phyloP scores from a whole-genome alignment of 2,329 filamentous ascomycete species.

The Ilyonectria mors-panacis region DNA sequence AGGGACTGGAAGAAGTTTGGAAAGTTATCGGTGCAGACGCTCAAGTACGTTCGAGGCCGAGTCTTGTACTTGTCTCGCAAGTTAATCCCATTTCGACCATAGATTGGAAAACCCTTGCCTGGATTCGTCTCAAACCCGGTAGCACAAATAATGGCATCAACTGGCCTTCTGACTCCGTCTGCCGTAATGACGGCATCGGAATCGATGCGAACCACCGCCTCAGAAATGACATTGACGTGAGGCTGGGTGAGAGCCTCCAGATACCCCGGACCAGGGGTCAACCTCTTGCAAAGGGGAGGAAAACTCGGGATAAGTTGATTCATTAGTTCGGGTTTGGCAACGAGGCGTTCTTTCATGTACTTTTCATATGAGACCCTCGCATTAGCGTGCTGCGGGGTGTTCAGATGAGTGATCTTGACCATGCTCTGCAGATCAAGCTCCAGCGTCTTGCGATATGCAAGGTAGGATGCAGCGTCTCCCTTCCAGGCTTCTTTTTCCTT shows the following conservation, averaged over 20 bases:
- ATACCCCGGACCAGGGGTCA: constrained; percentile 26
- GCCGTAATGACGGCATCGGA: constrained; percentile 10
- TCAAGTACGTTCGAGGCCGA: constrained; percentile 10
- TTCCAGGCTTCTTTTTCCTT: constrained; percentile 19
- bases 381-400: background rate
- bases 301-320: constrained; percentile 5
- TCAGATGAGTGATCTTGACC: background rate
- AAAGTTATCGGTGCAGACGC: constrained; percentile 20
- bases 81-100: constrained; percentile 15
- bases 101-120: constrained; percentile 15
- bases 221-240: constrained; percentile 7
- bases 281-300: constrained; percentile 13
- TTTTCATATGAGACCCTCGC: background rate
- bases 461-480: constrained; percentile 8
- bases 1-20: constrained; percentile 27
- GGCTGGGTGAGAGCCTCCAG: constrained; percentile 15
- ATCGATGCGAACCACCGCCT: constrained; percentile 5
- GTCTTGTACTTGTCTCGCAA: constrained; percentile 5
- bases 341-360: constrained; percentile 11
- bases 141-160: constrained; percentile 26
- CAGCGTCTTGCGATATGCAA: constrained; percentile 20
- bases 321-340: background rate
- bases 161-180: constrained; percentile 1
- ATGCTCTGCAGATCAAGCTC: constrained; percentile 17
- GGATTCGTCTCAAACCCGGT: constrained; percentile 24